Conservation (phyloP, 2,329 filamentous ascomycete genomes). For the Chaetomiaceae sp. region DNA sequence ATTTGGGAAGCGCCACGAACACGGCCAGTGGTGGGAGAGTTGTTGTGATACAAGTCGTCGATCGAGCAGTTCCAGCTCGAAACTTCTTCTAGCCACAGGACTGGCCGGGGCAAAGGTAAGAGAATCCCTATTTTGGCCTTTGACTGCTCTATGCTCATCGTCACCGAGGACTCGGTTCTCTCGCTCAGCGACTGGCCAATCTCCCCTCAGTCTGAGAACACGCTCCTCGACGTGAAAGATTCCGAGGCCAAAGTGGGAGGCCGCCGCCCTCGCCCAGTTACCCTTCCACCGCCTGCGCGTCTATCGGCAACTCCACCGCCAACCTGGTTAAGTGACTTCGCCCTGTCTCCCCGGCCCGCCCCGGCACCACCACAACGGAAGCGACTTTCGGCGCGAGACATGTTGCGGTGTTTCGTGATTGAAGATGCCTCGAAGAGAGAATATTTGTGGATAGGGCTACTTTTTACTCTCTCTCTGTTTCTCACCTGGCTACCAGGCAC, state of each 20-base stretch:
- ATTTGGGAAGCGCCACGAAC: not conserved
- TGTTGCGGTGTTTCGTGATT: not conserved
- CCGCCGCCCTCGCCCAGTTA: not conserved
- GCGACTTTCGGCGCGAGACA: not conserved
- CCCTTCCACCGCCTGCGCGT: not conserved
- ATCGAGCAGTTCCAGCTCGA: not conserved
- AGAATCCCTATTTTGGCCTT: too few species aligned
- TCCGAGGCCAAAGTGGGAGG: not conserved
- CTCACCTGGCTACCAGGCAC: not conserved
- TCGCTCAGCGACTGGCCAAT: not conserved
- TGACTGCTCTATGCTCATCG: too few species aligned
- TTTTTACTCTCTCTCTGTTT: not conserved
- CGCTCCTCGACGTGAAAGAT: not conserved
- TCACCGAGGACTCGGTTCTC: not conserved
- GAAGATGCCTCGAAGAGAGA: not conserved
- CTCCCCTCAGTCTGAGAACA: not conserved
- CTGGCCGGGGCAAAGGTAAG: too few species aligned
- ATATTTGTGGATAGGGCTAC: not conserved
- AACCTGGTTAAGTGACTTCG: not conserved
- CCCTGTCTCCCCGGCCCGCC: not conserved
- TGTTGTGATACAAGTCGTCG: not conserved
- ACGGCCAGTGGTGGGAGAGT: not conserved
- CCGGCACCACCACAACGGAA: not conserved
- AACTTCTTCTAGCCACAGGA: too few species aligned
- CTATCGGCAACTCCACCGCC: not conserved